Evolutionary conservation across 495 filamentous ascomycete species (phyloP).

Genomic region (Articulospora tetracladia): DNA sequence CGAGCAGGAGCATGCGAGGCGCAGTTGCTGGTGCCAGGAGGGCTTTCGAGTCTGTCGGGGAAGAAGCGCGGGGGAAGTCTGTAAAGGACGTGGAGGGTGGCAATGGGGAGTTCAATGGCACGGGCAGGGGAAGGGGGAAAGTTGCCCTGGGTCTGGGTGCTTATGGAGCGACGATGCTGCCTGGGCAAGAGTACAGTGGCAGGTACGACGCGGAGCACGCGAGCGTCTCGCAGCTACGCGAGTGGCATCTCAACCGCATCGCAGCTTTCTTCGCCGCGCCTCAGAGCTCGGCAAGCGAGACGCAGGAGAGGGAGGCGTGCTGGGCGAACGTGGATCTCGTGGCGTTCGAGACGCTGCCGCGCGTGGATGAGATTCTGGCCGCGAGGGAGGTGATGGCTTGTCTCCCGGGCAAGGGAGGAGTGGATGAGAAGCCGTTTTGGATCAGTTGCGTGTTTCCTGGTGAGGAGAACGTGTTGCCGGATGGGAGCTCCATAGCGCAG

Average conservation of each 20-base stretch:
- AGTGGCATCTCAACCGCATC: slow-evolving; percentile 55
- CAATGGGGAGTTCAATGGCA: not conserved
- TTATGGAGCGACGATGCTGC: slow-evolving; percentile 62
- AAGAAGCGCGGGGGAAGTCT: too few relatives aligned
- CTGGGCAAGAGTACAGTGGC: slow-evolving; percentile 61
- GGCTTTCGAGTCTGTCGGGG: slow-evolving; percentile 7
- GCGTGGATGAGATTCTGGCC: slow-evolving; percentile 55
- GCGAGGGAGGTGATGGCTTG: slow-evolving; percentile 39
- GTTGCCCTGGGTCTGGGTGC: slow-evolving; percentile 56
- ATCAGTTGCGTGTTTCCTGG: slow-evolving; percentile 58
- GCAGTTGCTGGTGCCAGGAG: slow-evolving; percentile 8
- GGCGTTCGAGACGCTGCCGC: slow-evolving; percentile 61
- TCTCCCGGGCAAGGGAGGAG: not conserved
- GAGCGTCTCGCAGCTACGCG: slow-evolving; percentile 34
- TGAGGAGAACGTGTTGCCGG: slow-evolving; percentile 38
- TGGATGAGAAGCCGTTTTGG: slow-evolving; percentile 45
- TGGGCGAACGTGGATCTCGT: slow-evolving; percentile 45
- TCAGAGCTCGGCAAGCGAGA: not conserved
- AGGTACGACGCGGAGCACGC: slow-evolving; percentile 47
- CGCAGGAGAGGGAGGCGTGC: not conserved
- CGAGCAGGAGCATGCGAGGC: not conserved
- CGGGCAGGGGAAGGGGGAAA: slow-evolving; percentile 3
- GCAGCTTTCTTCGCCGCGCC: slow-evolving; percentile 34
- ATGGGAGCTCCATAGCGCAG: slow-evolving; percentile 39
- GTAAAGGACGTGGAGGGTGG: too few relatives aligned